phyloP scores from a whole-genome alignment of 768 basidiomycete species.

The Trametopsis cervina region DNA sequence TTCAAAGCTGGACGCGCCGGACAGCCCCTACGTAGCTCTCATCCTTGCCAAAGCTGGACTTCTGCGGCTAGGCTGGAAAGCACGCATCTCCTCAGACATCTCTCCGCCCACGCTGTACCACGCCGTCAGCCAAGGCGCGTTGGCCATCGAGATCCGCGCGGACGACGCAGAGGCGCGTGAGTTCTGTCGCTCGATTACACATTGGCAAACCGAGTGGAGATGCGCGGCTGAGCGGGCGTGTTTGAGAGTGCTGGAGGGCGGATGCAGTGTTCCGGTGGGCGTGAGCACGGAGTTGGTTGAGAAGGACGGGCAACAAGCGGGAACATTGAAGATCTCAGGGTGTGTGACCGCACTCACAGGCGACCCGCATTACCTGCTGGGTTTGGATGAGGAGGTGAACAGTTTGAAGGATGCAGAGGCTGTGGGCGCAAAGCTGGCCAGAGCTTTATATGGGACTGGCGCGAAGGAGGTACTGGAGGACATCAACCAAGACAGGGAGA shows the following conservation, averaged over 20 bases:
- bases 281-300: slow-evolving; percentile 47
- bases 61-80: slow-evolving; percentile 65
- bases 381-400: slow-evolving; percentile 43
- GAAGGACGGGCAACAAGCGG: slow-evolving; percentile 23
- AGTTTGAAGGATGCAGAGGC: slow-evolving; percentile 55
- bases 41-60: slow-evolving; percentile 94
- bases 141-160: slow-evolving; percentile 78
- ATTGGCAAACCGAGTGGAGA: slow-evolving; percentile 70
- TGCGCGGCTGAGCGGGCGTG: slow-evolving; percentile 85
- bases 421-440: slow-evolving; percentile 63
- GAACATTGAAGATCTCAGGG: slow-evolving; percentile 56
- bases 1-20: slow-evolving; percentile 79
- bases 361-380: slow-evolving; percentile 59
- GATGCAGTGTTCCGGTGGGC: slow-evolving; percentile 96
- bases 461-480: slow-evolving; percentile 78
- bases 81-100: slow-evolving; percentile 73
- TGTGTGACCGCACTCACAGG: slow-evolving; percentile 86
- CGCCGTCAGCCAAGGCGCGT: slow-evolving; percentile 93
- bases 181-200: slow-evolving; percentile 62
- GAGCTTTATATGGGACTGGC: slow-evolving; percentile 56
- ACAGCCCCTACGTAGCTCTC: slow-evolving; percentile 76
- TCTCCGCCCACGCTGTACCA: slow-evolving; percentile 69
- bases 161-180: slow-evolving; percentile 54
- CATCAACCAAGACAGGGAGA: slow-evolving; percentile 60
- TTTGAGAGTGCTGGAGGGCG: slow-evolving; percentile 87